A percentile compares a stretch with the other conserved stretches of the same genome.
phyloP scores from a whole-genome alignment of 352 stramenopile species.

The Phytophthora meadii region DNA sequence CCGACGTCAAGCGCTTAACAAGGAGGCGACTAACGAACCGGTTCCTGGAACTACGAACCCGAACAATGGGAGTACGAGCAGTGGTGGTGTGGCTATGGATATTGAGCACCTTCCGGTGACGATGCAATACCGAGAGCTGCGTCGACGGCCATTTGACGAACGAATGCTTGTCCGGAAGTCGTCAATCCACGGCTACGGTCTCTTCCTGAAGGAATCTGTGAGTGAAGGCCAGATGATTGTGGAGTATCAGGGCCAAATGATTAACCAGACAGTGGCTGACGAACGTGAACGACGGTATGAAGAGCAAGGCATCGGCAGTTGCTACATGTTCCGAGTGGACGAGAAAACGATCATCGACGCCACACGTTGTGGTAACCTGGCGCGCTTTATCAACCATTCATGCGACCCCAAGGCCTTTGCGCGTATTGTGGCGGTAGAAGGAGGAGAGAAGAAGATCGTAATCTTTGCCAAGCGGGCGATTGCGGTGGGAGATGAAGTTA shows the following conservation, averaged over 20 bases:
- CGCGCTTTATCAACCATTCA: constrained; percentile 98
- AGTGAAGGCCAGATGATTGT: constrained; percentile 96
- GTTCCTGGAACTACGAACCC: constrained; percentile 17
- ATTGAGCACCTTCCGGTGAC: constrained; percentile 83
- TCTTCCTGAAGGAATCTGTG: constrained; percentile 95
- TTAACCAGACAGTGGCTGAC: constrained; percentile 92
- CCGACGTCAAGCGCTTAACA: constrained; percentile 41
- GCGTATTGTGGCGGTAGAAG: constrained; percentile 87
- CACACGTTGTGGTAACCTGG: constrained; percentile 93
- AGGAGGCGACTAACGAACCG: constrained; percentile 46
- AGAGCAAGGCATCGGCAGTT: constrained; percentile 90
- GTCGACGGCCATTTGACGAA: constrained; percentile 89
- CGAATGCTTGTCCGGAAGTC: constrained; percentile 93
- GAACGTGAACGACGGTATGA: constrained; percentile 95
- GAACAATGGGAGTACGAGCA: constrained; percentile 15
- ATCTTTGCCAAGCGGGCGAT: constrained; percentile 95
- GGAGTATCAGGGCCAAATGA: constrained; percentile 96
- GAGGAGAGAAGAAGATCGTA: constrained; percentile 95
- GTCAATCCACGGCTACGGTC: constrained; percentile 96
- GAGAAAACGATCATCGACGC: constrained; percentile 95
- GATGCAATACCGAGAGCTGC: constrained; percentile 94
- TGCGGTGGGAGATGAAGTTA: constrained; percentile 93
- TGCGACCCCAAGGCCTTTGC: constrained; percentile 94
- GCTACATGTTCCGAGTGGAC: constrained; percentile 63
- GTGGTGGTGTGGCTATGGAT: constrained; percentile 69